Base-by-base conservation (phyloP, 805 yeast species). In the Wickerhamiella dianesei region DNA sequence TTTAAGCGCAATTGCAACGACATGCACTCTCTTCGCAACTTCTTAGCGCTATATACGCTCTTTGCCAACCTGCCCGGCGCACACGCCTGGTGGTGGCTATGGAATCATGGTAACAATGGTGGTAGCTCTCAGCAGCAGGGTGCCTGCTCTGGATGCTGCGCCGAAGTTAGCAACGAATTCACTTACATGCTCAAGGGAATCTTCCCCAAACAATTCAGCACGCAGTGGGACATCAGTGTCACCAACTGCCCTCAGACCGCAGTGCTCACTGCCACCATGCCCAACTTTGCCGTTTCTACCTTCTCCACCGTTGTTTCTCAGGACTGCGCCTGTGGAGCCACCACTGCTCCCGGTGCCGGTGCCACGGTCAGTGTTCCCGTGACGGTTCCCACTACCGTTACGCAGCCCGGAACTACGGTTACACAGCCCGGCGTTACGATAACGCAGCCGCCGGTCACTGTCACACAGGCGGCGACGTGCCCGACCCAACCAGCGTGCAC, bases 201-300 rank as follows among this genome's bases (percentile, higher is more conserved):
- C 12, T 32, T 40, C 17, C 17, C 39, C 16, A 32, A 21, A 21
- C 21, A 37, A 8, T 48, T 51, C 46, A 17, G 45, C 3, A 53
- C 55, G 4, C 13, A 22, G 12, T 54, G 47, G 45, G 52, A 37
- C 4, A 29, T 54, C 32, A 35, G 45, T 17, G 46, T 54, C 3
- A 43, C 46, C 4, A 41, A 41, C 37, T 50, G 55, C 44, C 54
- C 50, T n/a, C 56, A 44, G 25, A 52, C 56, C 17, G 55, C 55
- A 3, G n/a, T 29, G 4, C 41, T 54, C 5, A 49, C 59, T 5
- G 59, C 61, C 1, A 62, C 71, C 0, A 60, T 78, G 14, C 68
- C 70, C 19, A 72, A 76, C 37, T 80, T 82, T 16, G 82, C 77
- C 46, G 61, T 78, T 2, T 67, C 76, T 22, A 47, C 57, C 4